A percentile compares a stretch with the other conserved stretches of the same genome.
phyloP scores from a whole-genome alignment of 2,329 filamentous ascomycete genomes.

The Calonectria leucothoes region DNA sequence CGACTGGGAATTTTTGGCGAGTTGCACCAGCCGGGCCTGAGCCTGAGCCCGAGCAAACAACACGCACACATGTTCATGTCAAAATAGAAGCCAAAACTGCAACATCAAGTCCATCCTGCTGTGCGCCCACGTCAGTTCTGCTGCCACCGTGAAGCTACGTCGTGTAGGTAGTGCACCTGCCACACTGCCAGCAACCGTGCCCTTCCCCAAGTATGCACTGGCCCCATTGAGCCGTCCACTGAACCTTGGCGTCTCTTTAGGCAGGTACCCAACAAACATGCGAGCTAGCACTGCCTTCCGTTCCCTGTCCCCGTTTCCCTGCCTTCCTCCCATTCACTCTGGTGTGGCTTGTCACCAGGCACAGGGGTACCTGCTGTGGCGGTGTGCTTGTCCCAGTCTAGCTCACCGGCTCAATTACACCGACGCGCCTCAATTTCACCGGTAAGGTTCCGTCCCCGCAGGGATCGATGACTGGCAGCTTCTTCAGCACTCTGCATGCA shows the following conservation, averaged over 20 bases:
- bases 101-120: not conserved
- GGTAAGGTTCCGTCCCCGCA: not conserved
- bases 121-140: conserved; percentile 4
- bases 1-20: not conserved
- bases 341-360: not conserved
- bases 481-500: conserved; percentile 2
- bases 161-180: conserved; percentile 3
- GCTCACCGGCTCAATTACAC: not conserved
- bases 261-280: conserved; percentile 12
- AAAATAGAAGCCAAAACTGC: not conserved
- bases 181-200: not conserved
- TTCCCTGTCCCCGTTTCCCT: not conserved
- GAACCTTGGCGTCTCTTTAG: not conserved
- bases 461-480: conserved; percentile 3
- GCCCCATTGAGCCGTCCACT: not conserved
- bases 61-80: not conserved
- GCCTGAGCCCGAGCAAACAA: not conserved
- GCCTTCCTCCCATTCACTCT: not conserved
- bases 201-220: conserved; percentile 1
- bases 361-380: not conserved
- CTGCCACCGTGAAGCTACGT: not conserved
- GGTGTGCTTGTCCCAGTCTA: not conserved
- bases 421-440: not conserved
- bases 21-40: not conserved
- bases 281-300: not conserved